Conservation (phyloP, 306 rosid species). For the Arachis hypogaea region DNA sequence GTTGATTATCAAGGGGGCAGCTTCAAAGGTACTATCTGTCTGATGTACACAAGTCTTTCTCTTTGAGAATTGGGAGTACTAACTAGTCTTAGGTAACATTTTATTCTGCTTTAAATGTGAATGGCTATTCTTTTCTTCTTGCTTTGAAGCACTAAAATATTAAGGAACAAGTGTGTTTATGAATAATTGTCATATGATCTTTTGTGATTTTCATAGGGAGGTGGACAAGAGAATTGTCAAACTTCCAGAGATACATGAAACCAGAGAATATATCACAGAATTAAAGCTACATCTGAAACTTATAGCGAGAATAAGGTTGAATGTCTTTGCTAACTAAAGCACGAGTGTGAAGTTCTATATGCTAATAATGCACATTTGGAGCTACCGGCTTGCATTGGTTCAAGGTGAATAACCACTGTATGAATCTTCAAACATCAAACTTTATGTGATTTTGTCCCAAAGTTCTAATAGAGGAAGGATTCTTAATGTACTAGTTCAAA, state of each 20-base stretch:
- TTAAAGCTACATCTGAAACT: no score
- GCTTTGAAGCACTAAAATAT: not conserved
- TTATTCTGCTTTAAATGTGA: not conserved
- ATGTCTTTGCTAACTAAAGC: no score
- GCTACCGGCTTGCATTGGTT: no score
- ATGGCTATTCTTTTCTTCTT: not conserved
- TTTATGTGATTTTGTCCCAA: no score
- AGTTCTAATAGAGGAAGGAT: no score
- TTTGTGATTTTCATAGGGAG: conserved; percentile 62
- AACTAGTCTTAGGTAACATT: not conserved
- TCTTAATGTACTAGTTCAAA: no score
- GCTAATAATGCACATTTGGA: no score
- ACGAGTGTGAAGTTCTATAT: no score
- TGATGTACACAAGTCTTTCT: not conserved
- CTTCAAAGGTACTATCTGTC: conserved; percentile 70
- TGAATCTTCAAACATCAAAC: no score
- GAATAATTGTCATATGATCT: conserved; percentile 19
- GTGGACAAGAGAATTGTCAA: conserved; percentile 83
- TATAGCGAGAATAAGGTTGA: no score
- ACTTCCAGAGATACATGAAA: conserved; percentile 86
- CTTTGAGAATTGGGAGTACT: conserved; percentile 1
- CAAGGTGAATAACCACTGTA: no score
- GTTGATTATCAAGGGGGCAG: conserved; percentile 95
- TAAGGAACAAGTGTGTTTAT: not conserved
- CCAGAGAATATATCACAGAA: conserved; percentile 67